These are phyloP conservation scores for Sporisorium scitamineum DNA, from an alignment of 1,284 basidiomycete genomes.

Conservation along the genomic window DNA sequence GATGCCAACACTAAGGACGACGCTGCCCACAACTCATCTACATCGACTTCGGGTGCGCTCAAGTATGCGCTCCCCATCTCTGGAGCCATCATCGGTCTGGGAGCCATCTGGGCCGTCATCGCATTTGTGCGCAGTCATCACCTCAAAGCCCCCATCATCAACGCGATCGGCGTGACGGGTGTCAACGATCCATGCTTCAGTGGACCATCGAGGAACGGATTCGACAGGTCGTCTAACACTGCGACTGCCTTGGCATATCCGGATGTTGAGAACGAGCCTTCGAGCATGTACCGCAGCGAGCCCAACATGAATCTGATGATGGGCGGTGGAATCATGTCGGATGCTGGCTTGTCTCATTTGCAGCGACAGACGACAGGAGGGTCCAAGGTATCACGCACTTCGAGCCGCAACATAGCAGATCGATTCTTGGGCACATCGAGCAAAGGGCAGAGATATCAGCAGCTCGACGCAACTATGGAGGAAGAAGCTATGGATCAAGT, in stretches of 20 bases:
- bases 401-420: conserved; percentile 21
- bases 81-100: conserved; percentile 33
- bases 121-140: conserved; percentile 23
- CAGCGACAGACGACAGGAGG: conserved; percentile 34
- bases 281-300: conserved; percentile 32
- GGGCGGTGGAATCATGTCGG: conserved; percentile 42
- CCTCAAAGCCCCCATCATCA: conserved; percentile 22
- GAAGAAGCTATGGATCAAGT: conserved; percentile 19
- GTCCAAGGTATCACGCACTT: conserved; percentile 25
- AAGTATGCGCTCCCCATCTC: conserved; percentile 48
- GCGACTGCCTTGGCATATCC: conserved; percentile 6
- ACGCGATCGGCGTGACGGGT: conserved; percentile 35
- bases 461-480: conserved; percentile 23
- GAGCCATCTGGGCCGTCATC: conserved; percentile 30
- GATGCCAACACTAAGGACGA: conserved; percentile 11
- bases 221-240: not conserved
- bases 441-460: conserved; percentile 26
- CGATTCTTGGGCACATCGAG: conserved; percentile 15
- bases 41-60: conserved; percentile 14
- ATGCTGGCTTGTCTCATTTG: conserved; percentile 35
- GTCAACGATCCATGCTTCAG: conserved; percentile 35
- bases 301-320: conserved; percentile 46
- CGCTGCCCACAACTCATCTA: conserved; percentile 2
- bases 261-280: conserved; percentile 20
- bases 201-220: conserved; percentile 6